Conservation (phyloP, 768 basidiomycete species). For the Boletus tylopilopsis region DNA sequence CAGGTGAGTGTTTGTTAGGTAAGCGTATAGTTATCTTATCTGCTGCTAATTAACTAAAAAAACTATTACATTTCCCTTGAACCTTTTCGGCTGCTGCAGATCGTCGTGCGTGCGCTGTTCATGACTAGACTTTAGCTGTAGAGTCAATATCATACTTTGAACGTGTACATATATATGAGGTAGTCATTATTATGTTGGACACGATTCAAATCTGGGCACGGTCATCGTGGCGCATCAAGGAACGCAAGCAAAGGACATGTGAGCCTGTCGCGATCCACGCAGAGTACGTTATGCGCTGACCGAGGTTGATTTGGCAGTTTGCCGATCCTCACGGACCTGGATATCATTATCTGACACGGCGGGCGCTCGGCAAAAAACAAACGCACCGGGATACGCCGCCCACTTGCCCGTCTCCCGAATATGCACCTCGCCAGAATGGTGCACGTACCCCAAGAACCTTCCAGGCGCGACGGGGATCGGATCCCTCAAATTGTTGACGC, state of each 20-base stretch:
- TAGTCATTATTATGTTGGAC: conserved; percentile 44
- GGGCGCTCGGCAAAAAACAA: too few species aligned
- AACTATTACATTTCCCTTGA: too few species aligned
- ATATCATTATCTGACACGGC: conserved; percentile 35
- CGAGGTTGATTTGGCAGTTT: conserved; percentile 19
- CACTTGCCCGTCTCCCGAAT: conserved; percentile 46
- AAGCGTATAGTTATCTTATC: too few species aligned
- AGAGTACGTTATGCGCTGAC: too few species aligned
- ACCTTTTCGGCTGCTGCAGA: too few species aligned
- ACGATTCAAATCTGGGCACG: conserved; percentile 31
- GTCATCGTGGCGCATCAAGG: conserved; percentile 37
- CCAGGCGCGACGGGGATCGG: conserved; percentile 35
- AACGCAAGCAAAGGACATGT: conserved; percentile 26
- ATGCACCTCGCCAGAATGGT: conserved; percentile 41
- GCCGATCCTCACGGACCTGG: conserved; percentile 37
- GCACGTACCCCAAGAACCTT: conserved; percentile 37
- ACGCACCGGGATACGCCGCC: conserved; percentile 49
- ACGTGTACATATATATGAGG: too few species aligned
- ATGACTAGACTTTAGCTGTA: too few species aligned
- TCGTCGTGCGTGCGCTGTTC: too few species aligned
- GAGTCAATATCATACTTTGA: too few species aligned
- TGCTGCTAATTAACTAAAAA: too few species aligned
- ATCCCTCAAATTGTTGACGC: conserved; percentile 51
- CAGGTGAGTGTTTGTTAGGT: too few species aligned
- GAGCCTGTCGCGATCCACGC: conserved; percentile 37